Conservation (phyloP, 495 filamentous ascomycete species). For the Articulospora tetracladia region DNA sequence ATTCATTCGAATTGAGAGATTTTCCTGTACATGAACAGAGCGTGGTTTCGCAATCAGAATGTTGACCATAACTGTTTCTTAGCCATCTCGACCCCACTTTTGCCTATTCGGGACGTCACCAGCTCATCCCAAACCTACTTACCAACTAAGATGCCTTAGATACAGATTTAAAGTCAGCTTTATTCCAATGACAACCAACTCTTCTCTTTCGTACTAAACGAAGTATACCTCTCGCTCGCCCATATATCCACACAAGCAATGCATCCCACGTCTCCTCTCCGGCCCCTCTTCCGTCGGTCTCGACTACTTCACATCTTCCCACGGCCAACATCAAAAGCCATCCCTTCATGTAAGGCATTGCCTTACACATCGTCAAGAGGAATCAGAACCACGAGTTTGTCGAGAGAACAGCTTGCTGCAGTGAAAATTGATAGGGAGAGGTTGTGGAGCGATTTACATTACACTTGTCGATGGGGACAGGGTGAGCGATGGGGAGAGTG, state of each 20-base stretch:
- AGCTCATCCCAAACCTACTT: neutral
- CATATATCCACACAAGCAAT: too few relatives aligned
- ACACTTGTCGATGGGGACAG: conserved; percentile 64
- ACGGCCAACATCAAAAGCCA: neutral
- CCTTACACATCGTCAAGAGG: neutral
- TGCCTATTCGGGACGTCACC: neutral
- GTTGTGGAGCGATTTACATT: conserved; percentile 58
- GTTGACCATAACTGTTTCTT: too few relatives aligned
- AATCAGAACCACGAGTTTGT: conserved; percentile 17
- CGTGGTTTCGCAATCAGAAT: too few relatives aligned
- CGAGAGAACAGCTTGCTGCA: conserved; percentile 21
- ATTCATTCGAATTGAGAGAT: too few relatives aligned
- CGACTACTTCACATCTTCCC: neutral
- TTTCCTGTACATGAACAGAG: too few relatives aligned
- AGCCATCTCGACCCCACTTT: neutral
- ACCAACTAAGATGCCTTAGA: too few relatives aligned
- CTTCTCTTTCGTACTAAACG: neutral
- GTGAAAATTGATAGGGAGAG: conserved; percentile 56
- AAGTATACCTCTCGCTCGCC: neutral
- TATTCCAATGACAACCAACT: neutral
- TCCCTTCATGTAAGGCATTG: neutral
- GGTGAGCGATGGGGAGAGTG: conserved; percentile 63
- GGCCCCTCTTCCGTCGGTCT: too few relatives aligned
- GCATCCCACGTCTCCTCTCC: too few relatives aligned
- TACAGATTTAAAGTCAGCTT: too few relatives aligned